Conservation (phyloP, 140 eudicot genomes). For the Flaveria floridana region DNA sequence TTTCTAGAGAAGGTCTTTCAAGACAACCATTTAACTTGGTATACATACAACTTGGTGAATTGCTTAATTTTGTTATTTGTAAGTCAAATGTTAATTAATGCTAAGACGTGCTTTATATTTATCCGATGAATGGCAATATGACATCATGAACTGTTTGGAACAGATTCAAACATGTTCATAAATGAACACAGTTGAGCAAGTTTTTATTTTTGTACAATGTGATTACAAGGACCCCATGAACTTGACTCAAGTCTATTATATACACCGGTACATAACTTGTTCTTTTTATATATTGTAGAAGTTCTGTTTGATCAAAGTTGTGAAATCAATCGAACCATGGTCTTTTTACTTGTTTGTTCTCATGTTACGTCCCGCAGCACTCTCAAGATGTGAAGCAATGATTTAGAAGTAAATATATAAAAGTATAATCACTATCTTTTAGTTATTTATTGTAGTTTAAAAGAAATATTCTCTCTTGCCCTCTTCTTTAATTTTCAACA, state of each 20-base stretch:
- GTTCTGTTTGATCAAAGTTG: background rate
- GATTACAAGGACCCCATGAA: constrained; percentile 9
- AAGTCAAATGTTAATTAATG: background rate
- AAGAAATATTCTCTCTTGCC: background rate
- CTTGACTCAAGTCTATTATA: background rate
- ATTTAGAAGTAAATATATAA: background rate
- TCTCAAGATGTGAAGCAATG: background rate
- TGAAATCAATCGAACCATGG: background rate
- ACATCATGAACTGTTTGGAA: background rate
- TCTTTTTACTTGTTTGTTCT: background rate
- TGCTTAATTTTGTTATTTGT: constrained; percentile 14
- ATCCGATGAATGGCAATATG: background rate
- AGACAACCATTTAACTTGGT: background rate
- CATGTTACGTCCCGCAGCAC: constrained; percentile 6
- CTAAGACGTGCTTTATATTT: background rate
- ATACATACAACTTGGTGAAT: background rate
- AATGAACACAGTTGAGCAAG: background rate
- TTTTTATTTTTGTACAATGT: background rate
- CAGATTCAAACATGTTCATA: background rate
- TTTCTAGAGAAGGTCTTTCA: background rate
- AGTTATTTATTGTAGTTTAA: background rate
- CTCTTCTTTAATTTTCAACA: background rate
- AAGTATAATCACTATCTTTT: background rate
- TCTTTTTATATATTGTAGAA: background rate
- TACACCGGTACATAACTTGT: background rate